Evolutionary conservation across 1,284 basidiomycete genomes (phyloP).

Genomic region (Golubevia pallescens): DNA sequence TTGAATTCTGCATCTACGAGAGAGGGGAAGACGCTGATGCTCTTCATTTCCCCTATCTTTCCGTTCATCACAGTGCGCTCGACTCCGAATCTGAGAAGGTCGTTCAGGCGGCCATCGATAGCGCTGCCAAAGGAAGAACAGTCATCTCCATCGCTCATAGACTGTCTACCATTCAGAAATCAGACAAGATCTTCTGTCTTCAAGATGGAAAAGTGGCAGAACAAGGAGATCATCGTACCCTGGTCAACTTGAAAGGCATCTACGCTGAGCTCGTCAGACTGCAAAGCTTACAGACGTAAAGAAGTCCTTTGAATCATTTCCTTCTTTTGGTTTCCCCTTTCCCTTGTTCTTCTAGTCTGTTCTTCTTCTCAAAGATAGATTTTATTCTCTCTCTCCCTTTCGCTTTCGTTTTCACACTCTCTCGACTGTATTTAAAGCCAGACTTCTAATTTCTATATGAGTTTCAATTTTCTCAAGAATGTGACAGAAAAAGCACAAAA

Average conservation of each 20-base stretch:
- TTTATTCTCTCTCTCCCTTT: too few species aligned
- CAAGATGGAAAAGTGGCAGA: constrained; percentile 41
- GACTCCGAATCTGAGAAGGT: constrained; percentile 47
- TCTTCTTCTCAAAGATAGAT: too few species aligned
- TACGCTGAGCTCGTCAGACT: constrained; percentile 38
- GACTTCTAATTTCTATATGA: too few species aligned
- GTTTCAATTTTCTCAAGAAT: too few species aligned
- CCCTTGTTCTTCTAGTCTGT: too few species aligned
- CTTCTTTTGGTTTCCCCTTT: too few species aligned
- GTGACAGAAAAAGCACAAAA: too few species aligned
- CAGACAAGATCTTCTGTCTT: constrained; percentile 44
- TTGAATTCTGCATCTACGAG: too few species aligned
- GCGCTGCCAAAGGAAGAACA: constrained; percentile 28
- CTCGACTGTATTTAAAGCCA: too few species aligned
- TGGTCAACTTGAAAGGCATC: constrained; percentile 35
- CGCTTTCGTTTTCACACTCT: too few species aligned
- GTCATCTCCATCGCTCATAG: constrained; percentile 58
- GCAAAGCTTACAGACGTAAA: not conserved
- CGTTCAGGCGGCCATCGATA: constrained; percentile 54
- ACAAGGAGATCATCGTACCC: constrained; percentile 28
- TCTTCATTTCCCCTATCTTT: not conserved
- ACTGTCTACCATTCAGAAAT: constrained; percentile 45
- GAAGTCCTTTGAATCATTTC: too few species aligned
- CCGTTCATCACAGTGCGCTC: constrained; percentile 17
- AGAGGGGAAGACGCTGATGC: too few species aligned